Evolutionary conservation across 352 stramenopile genomes (phyloP), one percentile per base, ranked within the genome.

Genomic region (Pythium guiyangense): DNA sequence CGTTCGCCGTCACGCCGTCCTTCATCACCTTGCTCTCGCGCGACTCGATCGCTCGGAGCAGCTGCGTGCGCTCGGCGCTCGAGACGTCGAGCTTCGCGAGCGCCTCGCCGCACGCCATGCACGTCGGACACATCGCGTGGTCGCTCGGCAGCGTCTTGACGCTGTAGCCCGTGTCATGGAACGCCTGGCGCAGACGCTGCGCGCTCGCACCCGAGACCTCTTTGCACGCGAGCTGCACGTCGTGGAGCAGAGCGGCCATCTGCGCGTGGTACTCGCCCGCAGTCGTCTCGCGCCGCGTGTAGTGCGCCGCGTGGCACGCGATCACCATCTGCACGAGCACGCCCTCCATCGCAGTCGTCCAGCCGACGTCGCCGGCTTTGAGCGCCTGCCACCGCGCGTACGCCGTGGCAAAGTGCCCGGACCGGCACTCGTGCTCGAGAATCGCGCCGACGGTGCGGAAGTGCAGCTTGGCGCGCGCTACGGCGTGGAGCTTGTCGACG

Each of bases 311-410:
- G n/a, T n/a, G n/a, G 47, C 77, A 85, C 1, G 78, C 71, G 25
- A 85, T 64, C n/a, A 85, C 58, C 68, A 90, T 81, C 52, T 87
- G 72, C 40, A 88, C 67, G 31, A 92, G 66, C 52, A 71, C 68
- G 56, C 88, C 77, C 49, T 92, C 79, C 81, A 92, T 92, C 17
- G 71, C 74, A 52, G 52, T 68, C 22, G 77, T 92, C 81, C 81
- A 92, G 65, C 88, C 73, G 17, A 92, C 79, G 44, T 77, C 63
- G 26, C 66, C 58, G 22, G 20, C 52, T 53, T 87, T 88, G 27
- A 92, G 58, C 55, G 73, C 48, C 51, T 84, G 74, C 81, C 81
- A 92, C 18, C 59, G 70, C 26, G 49, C 59, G 49, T 79, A 74
- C 50, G 77, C 81, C 15, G 56, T 54, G 27, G 54, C 18, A 43